Evolutionary conservation across 2,329 filamentous ascomycete genomes (phyloP).

Genomic region (Neonectria magnoliae): DNA sequence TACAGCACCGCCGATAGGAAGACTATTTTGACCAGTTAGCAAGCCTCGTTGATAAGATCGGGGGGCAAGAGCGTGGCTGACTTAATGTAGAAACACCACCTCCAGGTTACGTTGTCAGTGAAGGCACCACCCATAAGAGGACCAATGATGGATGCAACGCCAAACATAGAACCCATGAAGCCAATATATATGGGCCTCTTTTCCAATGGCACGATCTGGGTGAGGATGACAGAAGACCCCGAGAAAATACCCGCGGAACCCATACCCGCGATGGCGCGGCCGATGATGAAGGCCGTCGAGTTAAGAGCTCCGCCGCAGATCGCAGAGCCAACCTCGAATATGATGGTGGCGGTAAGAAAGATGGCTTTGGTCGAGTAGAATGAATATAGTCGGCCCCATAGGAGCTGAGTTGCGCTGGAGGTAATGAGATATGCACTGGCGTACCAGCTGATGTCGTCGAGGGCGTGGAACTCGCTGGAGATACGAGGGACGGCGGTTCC

Average conservation of each 20-base stretch:
- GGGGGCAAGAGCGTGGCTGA: neutral
- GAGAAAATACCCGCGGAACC: slow-evolving; percentile 50
- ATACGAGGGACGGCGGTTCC: slow-evolving; percentile 22
- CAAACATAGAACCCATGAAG: slow-evolving; percentile 54
- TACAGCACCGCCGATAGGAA: slow-evolving; percentile 56
- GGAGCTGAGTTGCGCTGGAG: slow-evolving; percentile 38
- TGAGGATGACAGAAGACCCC: slow-evolving; percentile 40
- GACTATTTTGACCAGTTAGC: slow-evolving; percentile 17
- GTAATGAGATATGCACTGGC: slow-evolving; percentile 43
- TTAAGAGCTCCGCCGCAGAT: slow-evolving; percentile 42
- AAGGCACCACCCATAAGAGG: slow-evolving; percentile 29
- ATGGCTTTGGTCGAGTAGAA: slow-evolving; percentile 43
- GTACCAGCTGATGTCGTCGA: slow-evolving; percentile 55
- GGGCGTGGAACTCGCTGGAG: slow-evolving; percentile 45
- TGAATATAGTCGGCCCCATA: slow-evolving; percentile 43
- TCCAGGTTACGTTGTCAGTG: slow-evolving; percentile 49
- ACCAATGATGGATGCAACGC: slow-evolving; percentile 48
- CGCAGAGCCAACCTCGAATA: slow-evolving; percentile 40
- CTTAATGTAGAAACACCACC: slow-evolving; percentile 59
- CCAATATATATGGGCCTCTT: slow-evolving; percentile 29
- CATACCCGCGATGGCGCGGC: slow-evolving; percentile 50
- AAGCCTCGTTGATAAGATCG: neutral
- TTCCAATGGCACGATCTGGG: slow-evolving; percentile 18
- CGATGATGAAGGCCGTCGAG: slow-evolving; percentile 49
- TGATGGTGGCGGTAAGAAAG: slow-evolving; percentile 35